Evolutionary conservation across 305 asterid species (phyloP), one percentile per base, ranked within the genome.

Genomic region (Solanum hybrid): DNA sequence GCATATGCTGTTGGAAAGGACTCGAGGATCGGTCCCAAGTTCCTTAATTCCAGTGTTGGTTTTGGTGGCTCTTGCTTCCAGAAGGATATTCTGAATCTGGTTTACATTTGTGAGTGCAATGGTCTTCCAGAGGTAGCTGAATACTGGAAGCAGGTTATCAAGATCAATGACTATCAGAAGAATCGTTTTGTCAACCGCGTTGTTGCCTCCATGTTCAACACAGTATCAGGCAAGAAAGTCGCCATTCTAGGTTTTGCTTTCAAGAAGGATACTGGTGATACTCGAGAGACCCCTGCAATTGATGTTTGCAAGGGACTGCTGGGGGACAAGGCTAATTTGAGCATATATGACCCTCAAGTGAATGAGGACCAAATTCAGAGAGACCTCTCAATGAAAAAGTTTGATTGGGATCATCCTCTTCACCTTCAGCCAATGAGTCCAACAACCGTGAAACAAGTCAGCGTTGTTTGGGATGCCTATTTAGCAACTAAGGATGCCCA

Each of bases 401-500:
- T 96, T 22, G 99, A 95, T 40, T 96, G 99, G 99, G 99, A 96
- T 87, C 99, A 95, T 76, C 98, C 99, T 86, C 94, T 93, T 86
- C 99, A 96, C 81, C 98, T 96, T 88, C 99, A 95, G 94, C 98
- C 99, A 3, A 92, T 94, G 95, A 96, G 99, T 92, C 99, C 99
- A 51, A 87, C 97, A 64, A 92, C 96, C 0, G 92, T 87, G 88
- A 96, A 95, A 93, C 94, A 96, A 90, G 97, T 96, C 66, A 92
- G 92, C 3, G 90, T 91, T 14, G 98, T 93, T 14, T 96, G 99
- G 99, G 98, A 94, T 42, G 98, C 98, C 13, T 96, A 96, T 26
- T 93, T 90, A 87, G 97, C 99, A 5, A 95, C 97, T 1, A 96
- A 94, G 92, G 98, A 90, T 26, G 96, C 99, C 4, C 99, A 96